Conservation (phyloP, 805 yeast genomes). For the Wickerhamomyces pijperi region DNA sequence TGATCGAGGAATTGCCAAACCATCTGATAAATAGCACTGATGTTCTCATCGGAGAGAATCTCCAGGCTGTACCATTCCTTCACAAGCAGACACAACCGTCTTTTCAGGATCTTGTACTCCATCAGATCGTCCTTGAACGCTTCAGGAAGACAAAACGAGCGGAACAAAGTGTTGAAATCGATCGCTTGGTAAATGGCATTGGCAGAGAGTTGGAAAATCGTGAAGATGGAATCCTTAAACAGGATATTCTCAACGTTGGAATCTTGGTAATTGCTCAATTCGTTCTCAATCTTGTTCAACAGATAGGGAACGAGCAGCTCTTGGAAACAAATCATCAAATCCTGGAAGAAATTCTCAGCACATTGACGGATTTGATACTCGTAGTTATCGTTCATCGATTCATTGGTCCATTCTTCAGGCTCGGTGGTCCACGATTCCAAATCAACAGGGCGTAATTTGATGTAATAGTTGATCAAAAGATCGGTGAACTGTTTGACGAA, state of each 20-base stretch:
- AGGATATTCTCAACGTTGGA: slow-evolving; percentile 38
- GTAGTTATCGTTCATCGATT: slow-evolving; percentile 66
- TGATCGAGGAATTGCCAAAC: slow-evolving; percentile 38
- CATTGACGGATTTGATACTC: slow-evolving; percentile 81
- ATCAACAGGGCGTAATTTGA: slow-evolving; percentile 64
- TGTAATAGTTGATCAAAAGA: slow-evolving; percentile 59
- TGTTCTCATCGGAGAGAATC: slow-evolving; percentile 39
- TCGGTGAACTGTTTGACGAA: slow-evolving; percentile 51
- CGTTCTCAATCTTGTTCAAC: slow-evolving; percentile 42
- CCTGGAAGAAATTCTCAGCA: slow-evolving; percentile 76
- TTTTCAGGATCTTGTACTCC: slow-evolving; percentile 51
- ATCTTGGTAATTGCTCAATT: slow-evolving; percentile 21
- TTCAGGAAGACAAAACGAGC: slow-evolving; percentile 57
- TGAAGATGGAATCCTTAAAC: slow-evolving; percentile 66
- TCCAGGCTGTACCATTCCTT: slow-evolving; percentile 72
- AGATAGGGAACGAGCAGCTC: slow-evolving; percentile 43
- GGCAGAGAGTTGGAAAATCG: slow-evolving; percentile 75
- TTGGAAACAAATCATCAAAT: slow-evolving; percentile 54
- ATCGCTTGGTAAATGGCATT: slow-evolving; percentile 52
- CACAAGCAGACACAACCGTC: slow-evolving; percentile 69
- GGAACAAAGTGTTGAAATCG: slow-evolving; percentile 56
- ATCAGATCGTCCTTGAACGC: slow-evolving; percentile 28
- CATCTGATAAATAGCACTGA: slow-evolving; percentile 48
- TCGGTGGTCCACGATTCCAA: slow-evolving; percentile 73
- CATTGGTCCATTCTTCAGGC: slow-evolving; percentile 90